Base-by-base conservation (phyloP, 495 filamentous ascomycete species). In the Aspergillus mulundensis region DNA sequence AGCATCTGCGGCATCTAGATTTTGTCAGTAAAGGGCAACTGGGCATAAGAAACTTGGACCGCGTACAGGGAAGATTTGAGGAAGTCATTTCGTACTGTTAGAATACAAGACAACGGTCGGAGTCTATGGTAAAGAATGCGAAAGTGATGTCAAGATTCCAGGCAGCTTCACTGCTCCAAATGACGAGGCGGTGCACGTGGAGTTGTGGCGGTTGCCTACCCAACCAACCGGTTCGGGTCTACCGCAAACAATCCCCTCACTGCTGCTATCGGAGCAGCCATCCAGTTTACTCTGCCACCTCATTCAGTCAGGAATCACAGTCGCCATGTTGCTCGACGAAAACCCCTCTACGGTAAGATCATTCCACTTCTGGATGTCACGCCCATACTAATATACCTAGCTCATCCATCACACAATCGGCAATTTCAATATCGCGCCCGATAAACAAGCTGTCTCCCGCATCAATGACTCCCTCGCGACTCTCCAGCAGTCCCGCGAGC, bases 261-360 rank as follows among this genome's bases (percentile, higher is more conserved):
- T 20, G 25, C 25, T 28, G 25, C 25, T 28, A 25, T 20, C 18
- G 21, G 25, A 28, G 25, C 25, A 28, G 3, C 25, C n/a, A n/a
- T 28, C 8, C 25, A 28, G 25, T 28, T 8, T 28, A 36, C 32
- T 3, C 32, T 2, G 11, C 5, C 8, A 15, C 6, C 32, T 14
- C 5, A 36, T 30, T 30, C 10, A 4, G 28, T n/a, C n/a, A 36
- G 8, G 8, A 10, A 40, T 50, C 48, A 40, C 12, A 50, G 34
- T 42, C 81, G 88, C 66, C 59, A 97, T 97, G 94, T 80, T 98
- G 67, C 90, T 98, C 75, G 94, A 97, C 77, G 94, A 97, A 76
- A 89, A 90, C 68, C 94, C 94, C 57, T 89, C 85, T 40, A 86
- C 86, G 21, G 89, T 93, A 83, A 19, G 79, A 70, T 16, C 40